These are phyloP conservation scores for Phytophthora sojae DNA, from an alignment of 352 stramenopile genomes.

Conservation along the genomic window DNA sequence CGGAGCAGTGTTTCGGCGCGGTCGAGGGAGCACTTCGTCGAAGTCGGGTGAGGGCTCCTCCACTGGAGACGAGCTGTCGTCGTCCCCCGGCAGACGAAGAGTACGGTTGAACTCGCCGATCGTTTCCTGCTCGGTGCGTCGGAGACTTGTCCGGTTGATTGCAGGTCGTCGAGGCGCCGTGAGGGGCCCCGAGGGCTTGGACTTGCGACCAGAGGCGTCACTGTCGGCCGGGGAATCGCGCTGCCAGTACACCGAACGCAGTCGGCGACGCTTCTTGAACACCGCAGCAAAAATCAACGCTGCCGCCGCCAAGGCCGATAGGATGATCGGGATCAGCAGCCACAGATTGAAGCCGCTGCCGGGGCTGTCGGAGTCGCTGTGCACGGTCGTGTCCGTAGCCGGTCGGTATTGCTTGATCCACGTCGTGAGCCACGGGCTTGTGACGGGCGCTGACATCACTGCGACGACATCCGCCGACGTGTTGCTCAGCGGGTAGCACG, in stretches of 20 bases:
- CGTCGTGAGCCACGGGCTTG: slow-evolving; percentile 34
- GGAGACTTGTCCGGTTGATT: slow-evolving; percentile 32
- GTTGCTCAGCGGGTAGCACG: slow-evolving; percentile 43
- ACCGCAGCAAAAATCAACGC: slow-evolving; percentile 23
- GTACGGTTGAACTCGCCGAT: slow-evolving; percentile 40
- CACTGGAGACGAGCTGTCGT: slow-evolving; percentile 22
- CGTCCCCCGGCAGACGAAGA: slow-evolving; percentile 26
- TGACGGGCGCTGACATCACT: slow-evolving; percentile 31
- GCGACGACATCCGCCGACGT: slow-evolving; percentile 34
- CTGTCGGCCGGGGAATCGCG: slow-evolving; percentile 26
- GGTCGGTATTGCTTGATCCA: slow-evolving; percentile 41
- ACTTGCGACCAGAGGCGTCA: slow-evolving; percentile 22
- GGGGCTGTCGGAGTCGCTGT: slow-evolving; percentile 18
- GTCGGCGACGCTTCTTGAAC: slow-evolving; percentile 27
- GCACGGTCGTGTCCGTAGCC: slow-evolving; percentile 20
- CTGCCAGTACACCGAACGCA: slow-evolving; percentile 26
- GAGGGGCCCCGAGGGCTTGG: slow-evolving; percentile 25
- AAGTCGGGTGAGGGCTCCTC: slow-evolving; percentile 27
- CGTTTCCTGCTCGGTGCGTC: slow-evolving; percentile 37
- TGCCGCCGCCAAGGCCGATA: slow-evolving; percentile 4
- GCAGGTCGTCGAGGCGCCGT: slow-evolving; percentile 11
- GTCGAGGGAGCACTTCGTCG: slow-evolving; percentile 26
- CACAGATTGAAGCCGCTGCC: slow-evolving; percentile 29
- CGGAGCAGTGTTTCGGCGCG: slow-evolving; percentile 26
- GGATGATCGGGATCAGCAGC: slow-evolving; percentile 35